Percentiles rank a stretch among this genome's conserved stretches.
Evolutionary conservation across 2,329 filamentous ascomycete genomes (phyloP).

Genomic region (Tolypocladium guangdongense): DNA sequence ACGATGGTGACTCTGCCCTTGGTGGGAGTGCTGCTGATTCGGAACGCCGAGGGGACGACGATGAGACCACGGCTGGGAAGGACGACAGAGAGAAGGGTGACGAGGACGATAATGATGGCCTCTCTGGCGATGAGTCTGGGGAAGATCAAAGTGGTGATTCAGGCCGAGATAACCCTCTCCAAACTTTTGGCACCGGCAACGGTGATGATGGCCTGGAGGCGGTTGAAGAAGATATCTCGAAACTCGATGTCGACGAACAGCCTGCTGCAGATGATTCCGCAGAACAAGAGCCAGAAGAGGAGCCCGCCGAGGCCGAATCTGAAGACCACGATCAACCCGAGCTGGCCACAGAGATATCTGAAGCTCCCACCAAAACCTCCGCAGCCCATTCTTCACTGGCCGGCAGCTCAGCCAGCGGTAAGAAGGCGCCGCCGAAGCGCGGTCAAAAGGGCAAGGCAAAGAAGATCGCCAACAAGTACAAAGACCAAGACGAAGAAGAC

Average conservation of each 20-base stretch:
- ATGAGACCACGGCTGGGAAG: constrained; percentile 5
- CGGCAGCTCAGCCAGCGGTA: constrained; percentile 12
- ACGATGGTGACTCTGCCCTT: constrained; percentile 13
- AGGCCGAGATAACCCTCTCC: constrained; percentile 26
- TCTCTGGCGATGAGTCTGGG: constrained; percentile 19
- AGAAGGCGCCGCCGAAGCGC: constrained; percentile 43
- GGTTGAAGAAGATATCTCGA: constrained; percentile 12
- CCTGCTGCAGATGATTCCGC: constrained; percentile 2
- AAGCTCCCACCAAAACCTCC: constrained; percentile 8
- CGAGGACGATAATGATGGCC: constrained; percentile 17
- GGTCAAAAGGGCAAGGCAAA: constrained; percentile 77
- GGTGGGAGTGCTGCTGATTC: constrained; percentile 6
- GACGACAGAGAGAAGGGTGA: constrained; percentile 11
- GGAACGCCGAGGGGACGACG: constrained; percentile 6
- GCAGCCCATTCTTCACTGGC: constrained; percentile 1
- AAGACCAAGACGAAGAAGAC: constrained; percentile 89
- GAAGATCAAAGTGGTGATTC: constrained; percentile 17
- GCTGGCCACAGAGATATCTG: constrained; percentile 7
- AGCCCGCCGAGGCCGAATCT: constrained; percentile 2
- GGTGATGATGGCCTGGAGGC: constrained; percentile 17
- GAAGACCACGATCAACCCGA: constrained; percentile 7
- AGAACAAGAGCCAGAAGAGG: constrained; percentile 14
- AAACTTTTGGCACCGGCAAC: constrained; percentile 14
- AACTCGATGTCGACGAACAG: constrained; percentile 12
- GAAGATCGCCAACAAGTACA: constrained; percentile 83